These are phyloP conservation scores for Pseudonitzschia delicatissima DNA, from an alignment of 108 stramenopile genomes.

Conservation along the genomic window DNA sequence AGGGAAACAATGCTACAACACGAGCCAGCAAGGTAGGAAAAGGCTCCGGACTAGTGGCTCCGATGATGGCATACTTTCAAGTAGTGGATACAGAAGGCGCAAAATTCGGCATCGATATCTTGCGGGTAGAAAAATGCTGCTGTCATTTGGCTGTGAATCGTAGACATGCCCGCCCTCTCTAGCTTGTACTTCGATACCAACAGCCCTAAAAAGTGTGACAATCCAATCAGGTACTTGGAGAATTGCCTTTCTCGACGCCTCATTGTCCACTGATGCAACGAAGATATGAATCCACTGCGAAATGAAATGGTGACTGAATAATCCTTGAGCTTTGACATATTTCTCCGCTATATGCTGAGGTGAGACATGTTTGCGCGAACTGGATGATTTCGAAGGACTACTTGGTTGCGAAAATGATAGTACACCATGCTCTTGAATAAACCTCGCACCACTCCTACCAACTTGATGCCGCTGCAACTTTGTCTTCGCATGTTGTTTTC, in stretches of 20 bases:
- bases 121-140: constrained; percentile 23
- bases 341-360: constrained; percentile 14
- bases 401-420: background rate
- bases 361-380: background rate
- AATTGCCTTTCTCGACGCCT: background rate
- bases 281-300: constrained; percentile 49
- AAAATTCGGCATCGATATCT: constrained; percentile 48
- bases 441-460: constrained; percentile 16
- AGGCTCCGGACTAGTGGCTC: constrained; percentile 36
- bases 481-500: background rate
- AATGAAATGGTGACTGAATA: constrained; percentile 22
- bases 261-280: constrained; percentile 10
- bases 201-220: constrained; percentile 17
- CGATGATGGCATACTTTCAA: constrained; percentile 29
- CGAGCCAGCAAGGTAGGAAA: constrained; percentile 47
- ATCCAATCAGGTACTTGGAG: constrained; percentile 21
- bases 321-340: constrained; percentile 5
- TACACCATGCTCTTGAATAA: constrained; percentile 17
- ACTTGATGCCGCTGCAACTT: constrained; percentile 13
- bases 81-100: constrained; percentile 49
- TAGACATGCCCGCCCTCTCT: background rate
- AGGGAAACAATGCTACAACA: constrained; percentile 7
- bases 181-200: constrained; percentile 18
- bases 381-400: constrained; percentile 17
- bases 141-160: background rate